These are phyloP conservation scores for Sporothrix pallida DNA, from an alignment of 2,329 filamentous ascomycete species.

Conservation along the genomic window DNA sequence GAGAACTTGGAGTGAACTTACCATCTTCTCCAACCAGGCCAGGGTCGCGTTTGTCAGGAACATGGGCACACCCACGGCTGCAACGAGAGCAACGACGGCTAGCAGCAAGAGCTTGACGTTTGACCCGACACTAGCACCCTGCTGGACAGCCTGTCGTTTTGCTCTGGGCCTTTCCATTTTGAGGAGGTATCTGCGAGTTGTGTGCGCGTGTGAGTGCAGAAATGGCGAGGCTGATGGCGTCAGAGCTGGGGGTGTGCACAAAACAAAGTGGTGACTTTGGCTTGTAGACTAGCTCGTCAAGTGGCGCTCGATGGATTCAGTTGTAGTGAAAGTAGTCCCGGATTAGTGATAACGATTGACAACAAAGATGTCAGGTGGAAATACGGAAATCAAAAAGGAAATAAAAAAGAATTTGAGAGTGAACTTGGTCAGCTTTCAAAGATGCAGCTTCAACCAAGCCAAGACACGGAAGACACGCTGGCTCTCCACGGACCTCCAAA, in stretches of 20 bases:
- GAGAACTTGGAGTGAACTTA: neutral
- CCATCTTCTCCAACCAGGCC: conserved; percentile 20
- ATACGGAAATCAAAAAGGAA: conserved; percentile 17
- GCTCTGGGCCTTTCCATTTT: neutral
- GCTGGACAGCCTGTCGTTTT: neutral
- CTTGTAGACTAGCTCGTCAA: neutral
- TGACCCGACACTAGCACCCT: neutral
- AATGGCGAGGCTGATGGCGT: conserved; percentile 25
- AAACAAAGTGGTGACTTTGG: neutral
- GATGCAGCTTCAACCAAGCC: too few species aligned
- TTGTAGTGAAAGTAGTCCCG: neutral
- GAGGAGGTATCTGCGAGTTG: neutral
- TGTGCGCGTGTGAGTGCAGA: neutral
- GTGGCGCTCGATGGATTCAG: too few species aligned
- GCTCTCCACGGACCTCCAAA: neutral
- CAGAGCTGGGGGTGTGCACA: conserved; percentile 12
- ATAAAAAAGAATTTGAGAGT: neutral
- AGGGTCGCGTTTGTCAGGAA: conserved; percentile 19
- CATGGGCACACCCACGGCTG: conserved; percentile 18
- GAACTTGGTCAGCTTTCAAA: neutral
- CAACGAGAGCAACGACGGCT: conserved; percentile 14
- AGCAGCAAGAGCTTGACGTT: conserved; percentile 1
- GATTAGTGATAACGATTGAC: neutral
- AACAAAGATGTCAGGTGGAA: neutral
- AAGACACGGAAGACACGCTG: neutral